Conservation (phyloP, 148 eudicot genomes). For the Fagopyrum tataricum region DNA sequence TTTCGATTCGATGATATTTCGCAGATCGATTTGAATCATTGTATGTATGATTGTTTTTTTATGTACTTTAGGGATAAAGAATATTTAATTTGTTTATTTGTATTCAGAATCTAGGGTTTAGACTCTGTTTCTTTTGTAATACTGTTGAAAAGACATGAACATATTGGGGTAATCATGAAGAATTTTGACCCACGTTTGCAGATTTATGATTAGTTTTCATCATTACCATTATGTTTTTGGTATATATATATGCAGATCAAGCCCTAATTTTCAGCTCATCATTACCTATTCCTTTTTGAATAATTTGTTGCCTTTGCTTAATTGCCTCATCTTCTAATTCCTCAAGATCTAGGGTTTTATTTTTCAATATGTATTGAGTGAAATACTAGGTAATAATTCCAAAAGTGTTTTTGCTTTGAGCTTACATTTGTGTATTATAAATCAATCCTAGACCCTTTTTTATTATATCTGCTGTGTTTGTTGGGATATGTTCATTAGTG, state of each 20-base stretch:
- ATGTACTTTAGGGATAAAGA: background rate
- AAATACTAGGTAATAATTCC: too few species aligned
- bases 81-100: constrained; percentile 3
- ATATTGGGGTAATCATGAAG: constrained; percentile 18
- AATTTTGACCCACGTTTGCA: constrained; percentile 5
- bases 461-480: background rate
- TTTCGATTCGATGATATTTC: background rate
- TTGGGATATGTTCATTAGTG: background rate
- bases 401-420: background rate
- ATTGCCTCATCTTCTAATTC: too few species aligned
- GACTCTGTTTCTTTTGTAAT: background rate
- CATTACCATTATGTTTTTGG: background rate
- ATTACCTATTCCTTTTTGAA: background rate
- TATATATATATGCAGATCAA: background rate
- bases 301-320: background rate
- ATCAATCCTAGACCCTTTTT: background rate
- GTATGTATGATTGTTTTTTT: background rate
- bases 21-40: background rate
- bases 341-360: background rate
- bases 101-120: background rate
- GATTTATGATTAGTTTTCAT: background rate
- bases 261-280: background rate
- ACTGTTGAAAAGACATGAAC: constrained; percentile 11
- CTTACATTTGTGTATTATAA: background rate
- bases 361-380: background rate